Evolutionary conservation across 768 basidiomycete species (phyloP), one percentile per base, ranked within the genome.

Genomic region (Russula griseocarnosa): DNA sequence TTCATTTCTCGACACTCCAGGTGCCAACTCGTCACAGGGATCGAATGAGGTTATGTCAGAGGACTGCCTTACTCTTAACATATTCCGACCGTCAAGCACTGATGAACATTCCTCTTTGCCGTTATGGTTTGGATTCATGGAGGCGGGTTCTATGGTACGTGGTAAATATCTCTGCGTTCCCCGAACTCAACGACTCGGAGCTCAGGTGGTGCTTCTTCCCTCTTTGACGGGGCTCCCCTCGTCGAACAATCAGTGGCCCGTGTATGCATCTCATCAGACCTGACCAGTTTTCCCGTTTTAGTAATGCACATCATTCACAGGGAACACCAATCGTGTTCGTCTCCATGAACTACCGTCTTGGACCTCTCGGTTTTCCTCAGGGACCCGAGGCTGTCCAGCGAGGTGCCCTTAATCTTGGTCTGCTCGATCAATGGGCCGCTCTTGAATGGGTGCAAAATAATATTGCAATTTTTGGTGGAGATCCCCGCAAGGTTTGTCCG

Each of bases 301-400:
- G 9, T 11, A n/a, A 47, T 22, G 10, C 14, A 2, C 5, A 38
- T 44, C 9, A 32, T 24, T 54, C 18, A 30, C 46, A 67, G 66
- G 66, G 58, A 38, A 67, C 66, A 2, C 66, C 66, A n/a, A 70
- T 82, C 46, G 72, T 85, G 52, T 80, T 76, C 67, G 82, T 81
- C 36, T 78, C 75, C 44, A 66, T 82, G 66, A 81, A 83, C 68
- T 84, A 84, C 67, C 75, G 83, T 42, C 67, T 83, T 18, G 79
- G 78, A 7, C 76, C 79, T 5, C 75, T 83, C 16, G 84, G 83
- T 0, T 83, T 79, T 58, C 76, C 79, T 5, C 74, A 76, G 62
- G 79, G 79, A 6, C 60, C 70, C 10, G 76, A 79, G 74, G 82
- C 81, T 20, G 72, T 70, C 5, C 64, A 71, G 16, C 72, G 73